Evolutionary conservation across 345 rosid species (phyloP).

Genomic region (Moringa oleifera): DNA sequence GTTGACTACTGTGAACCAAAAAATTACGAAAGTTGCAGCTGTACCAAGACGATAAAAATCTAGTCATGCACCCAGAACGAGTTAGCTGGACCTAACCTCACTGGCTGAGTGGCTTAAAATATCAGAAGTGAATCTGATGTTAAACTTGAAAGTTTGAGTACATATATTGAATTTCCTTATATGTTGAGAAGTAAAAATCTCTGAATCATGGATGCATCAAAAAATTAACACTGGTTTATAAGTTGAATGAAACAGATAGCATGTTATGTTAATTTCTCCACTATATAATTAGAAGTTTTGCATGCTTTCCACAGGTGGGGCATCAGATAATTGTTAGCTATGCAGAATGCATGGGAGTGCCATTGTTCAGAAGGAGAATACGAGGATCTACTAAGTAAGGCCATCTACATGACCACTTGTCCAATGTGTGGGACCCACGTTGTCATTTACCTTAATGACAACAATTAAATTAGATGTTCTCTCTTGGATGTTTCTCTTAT

Average conservation of each 20-base stretch:
- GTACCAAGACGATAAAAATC: no score
- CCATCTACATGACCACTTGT: conserved; percentile 11
- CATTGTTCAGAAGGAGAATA: conserved; percentile 75
- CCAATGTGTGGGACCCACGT: neutral
- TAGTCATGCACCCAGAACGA: no score
- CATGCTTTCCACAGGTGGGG: conserved; percentile 55
- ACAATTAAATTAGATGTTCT: neutral
- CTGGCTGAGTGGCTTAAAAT: no score
- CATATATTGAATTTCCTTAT: neutral
- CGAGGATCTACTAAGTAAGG: conserved; percentile 82
- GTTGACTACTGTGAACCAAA: no score
- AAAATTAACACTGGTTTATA: neutral
- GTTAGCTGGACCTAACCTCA: no score
- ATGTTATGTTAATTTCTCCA: no score
- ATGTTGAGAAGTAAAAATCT: neutral
- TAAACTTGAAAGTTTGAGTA: no score
- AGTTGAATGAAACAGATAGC: neutral
- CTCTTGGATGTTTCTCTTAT: neutral
- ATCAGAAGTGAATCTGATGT: no score
- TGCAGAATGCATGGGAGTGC: conserved; percentile 87
- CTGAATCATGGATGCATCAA: neutral
- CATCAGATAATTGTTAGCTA: conserved; percentile 85
- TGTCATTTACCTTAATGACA: neutral
- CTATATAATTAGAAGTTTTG: neutral
- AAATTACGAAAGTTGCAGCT: no score